phyloP scores from a whole-genome alignment of 2,329 filamentous ascomycete species.

The Fusarium beomiforme region DNA sequence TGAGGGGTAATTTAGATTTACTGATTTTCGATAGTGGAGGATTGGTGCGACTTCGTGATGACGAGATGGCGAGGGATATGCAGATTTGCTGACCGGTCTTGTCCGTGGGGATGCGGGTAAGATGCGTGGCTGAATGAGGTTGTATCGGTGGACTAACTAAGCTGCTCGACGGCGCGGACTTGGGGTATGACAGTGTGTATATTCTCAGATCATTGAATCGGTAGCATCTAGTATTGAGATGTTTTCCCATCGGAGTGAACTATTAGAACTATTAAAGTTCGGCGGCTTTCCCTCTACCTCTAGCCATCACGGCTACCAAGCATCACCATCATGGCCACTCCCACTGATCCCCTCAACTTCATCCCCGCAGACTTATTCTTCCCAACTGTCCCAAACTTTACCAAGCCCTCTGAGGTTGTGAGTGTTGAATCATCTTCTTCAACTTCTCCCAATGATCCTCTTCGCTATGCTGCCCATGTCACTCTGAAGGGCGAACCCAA shows the following conservation, averaged over 20 bases:
- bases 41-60: neutral
- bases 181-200: neutral
- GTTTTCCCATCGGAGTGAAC: neutral
- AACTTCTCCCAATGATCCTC: neutral
- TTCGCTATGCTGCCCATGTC: neutral
- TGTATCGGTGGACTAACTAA: neutral
- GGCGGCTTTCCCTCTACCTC: too few relatives aligned
- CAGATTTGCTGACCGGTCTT: neutral
- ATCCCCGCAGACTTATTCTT: slow-evolving; percentile 1
- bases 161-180: neutral
- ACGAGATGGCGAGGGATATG: neutral
- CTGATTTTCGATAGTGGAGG: neutral
- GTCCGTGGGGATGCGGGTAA: neutral
- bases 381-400: neutral
- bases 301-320: neutral
- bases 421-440: neutral
- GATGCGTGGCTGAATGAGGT: neutral
- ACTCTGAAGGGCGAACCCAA: neutral
- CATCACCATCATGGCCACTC: neutral
- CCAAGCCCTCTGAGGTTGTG: neutral
- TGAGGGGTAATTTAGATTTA: neutral
- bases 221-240: neutral
- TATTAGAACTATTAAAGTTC: neutral
- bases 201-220: neutral
- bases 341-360: neutral